A percentile compares a stretch with the other conserved stretches of the same genome.
Conservation (phyloP, 257 asterid genomes). For the Ehretia macrophylla region DNA sequence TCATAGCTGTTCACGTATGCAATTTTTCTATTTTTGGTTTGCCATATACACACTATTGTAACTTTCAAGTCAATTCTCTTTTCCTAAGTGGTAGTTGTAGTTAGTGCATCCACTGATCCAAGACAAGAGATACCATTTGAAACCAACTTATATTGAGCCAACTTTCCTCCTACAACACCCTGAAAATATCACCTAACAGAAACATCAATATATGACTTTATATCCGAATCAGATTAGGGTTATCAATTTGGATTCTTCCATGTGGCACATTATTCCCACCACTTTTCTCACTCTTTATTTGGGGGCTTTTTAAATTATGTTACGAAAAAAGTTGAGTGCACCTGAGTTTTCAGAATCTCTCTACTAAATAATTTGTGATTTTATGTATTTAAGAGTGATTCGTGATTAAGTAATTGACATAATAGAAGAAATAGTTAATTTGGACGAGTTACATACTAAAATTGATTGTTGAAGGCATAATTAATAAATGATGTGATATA, state of each 20-base stretch:
- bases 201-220: constrained; percentile 10
- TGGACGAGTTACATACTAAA: too few relatives aligned
- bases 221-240: constrained; percentile 11
- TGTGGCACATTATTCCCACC: too few relatives aligned
- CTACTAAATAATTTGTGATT: too few relatives aligned
- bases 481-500: too few relatives aligned
- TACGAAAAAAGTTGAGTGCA: too few relatives aligned
- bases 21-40: constrained; percentile 8
- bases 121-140: constrained; percentile 2
- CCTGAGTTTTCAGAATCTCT: too few relatives aligned
- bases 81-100: constrained; percentile 16
- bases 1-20: not conserved
- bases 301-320: too few relatives aligned
- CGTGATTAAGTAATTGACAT: too few relatives aligned
- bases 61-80: not conserved
- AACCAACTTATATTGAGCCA: constrained; percentile 10
- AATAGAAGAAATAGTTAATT: too few relatives aligned
- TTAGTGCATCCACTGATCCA: not conserved
- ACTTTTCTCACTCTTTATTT: too few relatives aligned
- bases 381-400: too few relatives aligned
- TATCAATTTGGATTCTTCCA: not conserved
- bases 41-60: not conserved
- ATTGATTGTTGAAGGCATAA: too few relatives aligned
- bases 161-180: constrained; percentile 4
- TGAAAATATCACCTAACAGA: constrained; percentile 8